Conservation (phyloP, 2,329 filamentous ascomycete genomes). For the Phoma herbarum region DNA sequence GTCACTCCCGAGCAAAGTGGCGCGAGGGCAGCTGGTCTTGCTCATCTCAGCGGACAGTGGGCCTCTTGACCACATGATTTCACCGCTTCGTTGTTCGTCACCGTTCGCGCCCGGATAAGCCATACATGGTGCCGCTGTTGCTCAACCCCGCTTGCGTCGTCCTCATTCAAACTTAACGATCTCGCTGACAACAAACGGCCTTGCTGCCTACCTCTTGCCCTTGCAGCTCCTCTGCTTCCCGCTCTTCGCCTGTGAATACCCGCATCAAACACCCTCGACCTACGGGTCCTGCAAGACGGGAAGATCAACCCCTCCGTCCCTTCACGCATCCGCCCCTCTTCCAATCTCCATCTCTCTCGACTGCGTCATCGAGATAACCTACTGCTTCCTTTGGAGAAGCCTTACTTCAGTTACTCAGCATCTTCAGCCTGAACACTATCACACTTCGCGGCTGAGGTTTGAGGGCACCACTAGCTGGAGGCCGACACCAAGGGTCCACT, state of each 20-base stretch:
- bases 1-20: conserved; percentile 12
- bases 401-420: background rate
- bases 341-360: background rate
- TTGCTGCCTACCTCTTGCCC: conserved; percentile 18
- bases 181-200: conserved; percentile 17
- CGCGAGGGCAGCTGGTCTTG: conserved; percentile 26
- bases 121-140: conserved; percentile 31
- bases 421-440: background rate
- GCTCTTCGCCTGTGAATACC: conserved; percentile 32
- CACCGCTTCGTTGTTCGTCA: conserved; percentile 23
- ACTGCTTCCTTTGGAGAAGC: background rate
- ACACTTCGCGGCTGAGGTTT: background rate
- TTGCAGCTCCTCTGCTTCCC: conserved; percentile 19
- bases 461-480: conserved; percentile 1
- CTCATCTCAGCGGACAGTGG: conserved; percentile 22
- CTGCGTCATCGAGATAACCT: background rate
- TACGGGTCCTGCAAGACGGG: conserved; percentile 14
- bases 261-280: conserved; percentile 24
- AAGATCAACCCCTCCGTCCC: conserved; percentile 1
- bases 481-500: conserved; percentile 7
- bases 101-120: conserved; percentile 25
- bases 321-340: background rate
- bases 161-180: conserved; percentile 18
- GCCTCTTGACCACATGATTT: conserved; percentile 27
- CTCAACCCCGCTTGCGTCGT: conserved; percentile 23